Evolutionary conservation across 352 stramenopile species (phyloP).

Genomic region (Pythium plurisporium): DNA sequence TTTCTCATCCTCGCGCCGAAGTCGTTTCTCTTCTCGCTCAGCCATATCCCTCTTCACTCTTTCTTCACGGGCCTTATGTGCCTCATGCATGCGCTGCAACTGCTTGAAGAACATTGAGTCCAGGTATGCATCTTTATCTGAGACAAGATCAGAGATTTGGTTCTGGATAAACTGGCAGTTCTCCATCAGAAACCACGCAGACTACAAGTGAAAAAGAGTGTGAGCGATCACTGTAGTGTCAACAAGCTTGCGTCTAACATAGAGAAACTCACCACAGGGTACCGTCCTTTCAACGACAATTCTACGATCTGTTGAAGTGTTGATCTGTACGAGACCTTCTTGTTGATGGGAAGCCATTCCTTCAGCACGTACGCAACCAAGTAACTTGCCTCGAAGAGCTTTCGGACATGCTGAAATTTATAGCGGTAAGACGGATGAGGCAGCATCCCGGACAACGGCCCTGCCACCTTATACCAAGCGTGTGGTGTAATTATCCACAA

Average conservation of each 20-base stretch:
- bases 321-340: conserved; percentile 78
- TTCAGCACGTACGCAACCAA: conserved; percentile 82
- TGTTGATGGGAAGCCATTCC: conserved; percentile 84
- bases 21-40: conserved; percentile 53
- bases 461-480: conserved; percentile 85
- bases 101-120: conserved; percentile 87
- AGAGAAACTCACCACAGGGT: conserved; percentile 62
- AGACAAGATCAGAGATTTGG: conserved; percentile 74
- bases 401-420: conserved; percentile 67
- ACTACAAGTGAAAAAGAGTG: conserved; percentile 28
- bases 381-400: conserved; percentile 81
- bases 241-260: no score
- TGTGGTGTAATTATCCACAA: conserved; percentile 80
- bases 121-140: conserved; percentile 69
- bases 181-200: conserved; percentile 79
- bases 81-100: conserved; percentile 67
- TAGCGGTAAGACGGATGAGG: conserved; percentile 66
- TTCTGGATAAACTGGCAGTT: conserved; percentile 78
- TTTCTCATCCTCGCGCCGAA: conserved; percentile 22
- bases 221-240: no score
- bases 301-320: conserved; percentile 82
- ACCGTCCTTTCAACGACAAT: conserved; percentile 62
- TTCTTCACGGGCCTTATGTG: conserved; percentile 49
- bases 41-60: conserved; percentile 53
- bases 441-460: conserved; percentile 67